Percentiles rank a stretch among this genome's conserved stretches.
These are phyloP conservation scores for Sanchytrium tribonematis DNA, from an alignment of 371 early-diverging fungal genomes.

Conservation along the genomic window DNA sequence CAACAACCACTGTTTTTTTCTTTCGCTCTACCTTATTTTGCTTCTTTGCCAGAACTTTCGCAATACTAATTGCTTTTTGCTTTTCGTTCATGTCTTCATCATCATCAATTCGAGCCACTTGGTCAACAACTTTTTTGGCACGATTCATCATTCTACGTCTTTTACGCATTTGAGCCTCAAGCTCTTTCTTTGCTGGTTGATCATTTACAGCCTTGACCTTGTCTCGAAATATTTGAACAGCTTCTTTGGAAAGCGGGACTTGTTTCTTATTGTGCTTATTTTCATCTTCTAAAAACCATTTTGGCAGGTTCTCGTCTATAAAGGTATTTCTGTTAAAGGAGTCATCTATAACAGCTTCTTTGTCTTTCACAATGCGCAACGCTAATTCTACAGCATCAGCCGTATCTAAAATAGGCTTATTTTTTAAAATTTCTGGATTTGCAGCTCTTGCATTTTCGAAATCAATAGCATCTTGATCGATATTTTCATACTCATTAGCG, in stretches of 20 bases:
- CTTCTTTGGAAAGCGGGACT: slow-evolving; percentile 75
- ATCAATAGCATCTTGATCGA: neutral
- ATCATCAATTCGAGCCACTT: slow-evolving; percentile 27
- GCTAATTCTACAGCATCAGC: slow-evolving; percentile 70
- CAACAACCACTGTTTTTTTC: slow-evolving; percentile 51
- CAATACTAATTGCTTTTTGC: slow-evolving; percentile 36
- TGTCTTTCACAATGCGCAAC: slow-evolving; percentile 28
- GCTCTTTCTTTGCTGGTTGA: slow-evolving; percentile 87
- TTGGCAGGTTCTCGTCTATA: slow-evolving; percentile 56
- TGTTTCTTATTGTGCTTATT: slow-evolving; percentile 40
- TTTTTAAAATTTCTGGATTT: neutral
- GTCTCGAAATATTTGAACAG: slow-evolving; percentile 46
- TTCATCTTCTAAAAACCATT: slow-evolving; percentile 83
- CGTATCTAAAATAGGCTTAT: slow-evolving; percentile 13
- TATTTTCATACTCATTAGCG: neutral
- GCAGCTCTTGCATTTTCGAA: neutral
- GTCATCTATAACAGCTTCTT: slow-evolving; percentile 37
- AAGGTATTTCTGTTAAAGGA: slow-evolving; percentile 65
- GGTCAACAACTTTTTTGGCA: slow-evolving; percentile 34
- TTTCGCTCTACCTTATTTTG: slow-evolving; percentile 31
- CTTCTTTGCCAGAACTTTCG: slow-evolving; percentile 26
- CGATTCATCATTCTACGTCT: slow-evolving; percentile 28
- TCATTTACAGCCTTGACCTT: slow-evolving; percentile 60
- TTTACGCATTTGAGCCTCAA: slow-evolving; percentile 91
- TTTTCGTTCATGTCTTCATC: slow-evolving; percentile 48